These are phyloP conservation scores for Bimuria novae-zelandiae DNA, from an alignment of 2,329 filamentous ascomycete genomes.

Conservation along the genomic window DNA sequence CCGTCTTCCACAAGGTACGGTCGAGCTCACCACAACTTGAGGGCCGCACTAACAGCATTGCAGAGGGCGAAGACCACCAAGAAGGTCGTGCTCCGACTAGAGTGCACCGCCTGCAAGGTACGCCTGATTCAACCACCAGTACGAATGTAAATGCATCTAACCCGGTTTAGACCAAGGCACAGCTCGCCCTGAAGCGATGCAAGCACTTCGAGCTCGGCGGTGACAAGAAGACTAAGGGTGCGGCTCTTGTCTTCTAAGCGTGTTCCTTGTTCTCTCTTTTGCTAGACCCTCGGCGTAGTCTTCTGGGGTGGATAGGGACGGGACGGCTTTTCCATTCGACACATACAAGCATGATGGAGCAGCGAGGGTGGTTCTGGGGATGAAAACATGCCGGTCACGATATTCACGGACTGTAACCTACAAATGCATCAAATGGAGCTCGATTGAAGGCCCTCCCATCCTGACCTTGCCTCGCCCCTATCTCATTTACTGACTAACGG, in stretches of 20 bases:
- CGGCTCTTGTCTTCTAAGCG: constrained; percentile 97
- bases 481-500: neutral
- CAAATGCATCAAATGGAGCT: constrained; percentile 48
- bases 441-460: constrained; percentile 37
- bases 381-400: constrained; percentile 41
- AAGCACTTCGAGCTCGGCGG: constrained; percentile 99
- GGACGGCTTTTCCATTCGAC: constrained; percentile 42
- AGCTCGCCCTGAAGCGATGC: constrained; percentile 98
- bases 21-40: neutral
- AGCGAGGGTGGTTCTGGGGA: constrained; percentile 36
- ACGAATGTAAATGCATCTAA: constrained; percentile 17
- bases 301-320: constrained; percentile 39
- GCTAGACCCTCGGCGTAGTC: constrained; percentile 47
- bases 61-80: constrained; percentile 99
- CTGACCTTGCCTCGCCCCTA: neutral
- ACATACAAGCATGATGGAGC: constrained; percentile 36
- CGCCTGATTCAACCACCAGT: neutral
- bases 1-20: constrained; percentile 86
- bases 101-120: constrained; percentile 91
- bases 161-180: constrained; percentile 73
- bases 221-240: constrained; percentile 99
- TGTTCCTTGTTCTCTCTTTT: constrained; percentile 51
- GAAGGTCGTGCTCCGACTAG: constrained; percentile 98
- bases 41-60: constrained; percentile 19
- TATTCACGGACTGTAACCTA: constrained; percentile 46